A percentile compares a stretch with the other conserved stretches of the same genome.
phyloP scores from a whole-genome alignment of 2,329 filamentous ascomycete species.

The Pseudogymnoascus sp. region DNA sequence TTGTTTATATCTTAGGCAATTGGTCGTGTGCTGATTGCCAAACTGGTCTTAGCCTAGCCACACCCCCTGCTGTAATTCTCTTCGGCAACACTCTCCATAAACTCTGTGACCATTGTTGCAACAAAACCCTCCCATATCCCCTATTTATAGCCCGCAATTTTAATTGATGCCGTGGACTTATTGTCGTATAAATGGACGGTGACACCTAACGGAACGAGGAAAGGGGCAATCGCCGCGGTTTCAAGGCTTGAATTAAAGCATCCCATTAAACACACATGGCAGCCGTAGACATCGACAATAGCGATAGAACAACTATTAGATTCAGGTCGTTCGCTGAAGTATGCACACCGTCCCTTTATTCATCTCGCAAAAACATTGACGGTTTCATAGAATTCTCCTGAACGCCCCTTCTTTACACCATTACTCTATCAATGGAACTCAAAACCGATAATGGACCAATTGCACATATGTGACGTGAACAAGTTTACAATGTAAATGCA shows the following conservation, averaged over 20 bases:
- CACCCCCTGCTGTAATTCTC: background rate
- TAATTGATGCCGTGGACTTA: conserved; percentile 52
- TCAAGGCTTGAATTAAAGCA: background rate
- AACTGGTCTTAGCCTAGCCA: background rate
- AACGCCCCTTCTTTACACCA: background rate
- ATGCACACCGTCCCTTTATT: background rate
- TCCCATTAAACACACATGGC: background rate
- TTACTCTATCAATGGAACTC: background rate
- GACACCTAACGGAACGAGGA: conserved; percentile 57
- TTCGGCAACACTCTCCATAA: background rate
- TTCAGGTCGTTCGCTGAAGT: background rate
- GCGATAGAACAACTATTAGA: background rate
- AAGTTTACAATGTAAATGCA: conserved; percentile 14
- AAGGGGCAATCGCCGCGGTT: conserved; percentile 49
- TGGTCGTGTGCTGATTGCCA: background rate
- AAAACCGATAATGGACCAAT: conserved; percentile 5
- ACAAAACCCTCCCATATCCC: conserved; percentile 54
- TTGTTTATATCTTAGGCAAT: background rate
- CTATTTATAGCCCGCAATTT: conserved; percentile 51
- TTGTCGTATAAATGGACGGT: conserved; percentile 45
- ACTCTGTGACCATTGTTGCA: background rate
- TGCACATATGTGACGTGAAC: conserved; percentile 17
- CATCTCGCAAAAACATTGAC: background rate
- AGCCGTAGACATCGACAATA: background rate
- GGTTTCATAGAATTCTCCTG: background rate